Evolutionary conservation across 2,329 filamentous ascomycete species (phyloP), one percentile per base, ranked within the genome.

Genomic region (Colletotrichum cordylinicola): DNA sequence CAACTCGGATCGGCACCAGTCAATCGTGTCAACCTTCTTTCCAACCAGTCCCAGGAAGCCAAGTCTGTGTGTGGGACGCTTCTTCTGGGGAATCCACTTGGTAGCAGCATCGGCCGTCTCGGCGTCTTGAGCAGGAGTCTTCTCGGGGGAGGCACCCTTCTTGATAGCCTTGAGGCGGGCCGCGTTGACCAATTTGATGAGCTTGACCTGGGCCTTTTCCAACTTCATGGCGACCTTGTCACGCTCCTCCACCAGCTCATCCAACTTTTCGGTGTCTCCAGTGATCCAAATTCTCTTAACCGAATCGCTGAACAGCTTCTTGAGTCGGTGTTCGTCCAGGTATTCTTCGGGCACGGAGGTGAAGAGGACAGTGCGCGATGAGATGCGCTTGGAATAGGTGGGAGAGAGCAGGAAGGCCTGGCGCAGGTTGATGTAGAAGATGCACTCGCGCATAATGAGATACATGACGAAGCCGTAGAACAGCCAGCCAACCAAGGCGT

Each of bases 381-480:
- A 98, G 61, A 98, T 92, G 73, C 96, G 94, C 81, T 93, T 94
- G 69, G 95, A 91, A 83, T 98, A 98, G 64, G 94, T 88, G 13
- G 96, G 95, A 13, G 95, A 96, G 71, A 98, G 91, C 55, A 98
- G 91, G 85, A 98, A 98, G 0, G 96, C 96, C 85, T 98, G 96
- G 78, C 96, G 94, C 67, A 98, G 86, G 81, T 98, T 98, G 87
- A 98, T 94, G 85, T 95, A 98, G 89, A 93, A 98, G 80, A 98
- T 94, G 82, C 92, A 93, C 84, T 98, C 96, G 74, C 96, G 91
- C 72, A 96, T 94, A 77, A 98, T 92, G 81, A 95, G 93, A 85
- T 95, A 97, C 84, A 98, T 93, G 78, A 98, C 90, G 82, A 98
- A 98, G 61, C 91, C 91, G 84, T 94, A 96, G 85, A 95, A 98